These are phyloP conservation scores for Rhizopus microsporus DNA, from an alignment of 371 early-diverging fungal species.

Conservation along the genomic window DNA sequence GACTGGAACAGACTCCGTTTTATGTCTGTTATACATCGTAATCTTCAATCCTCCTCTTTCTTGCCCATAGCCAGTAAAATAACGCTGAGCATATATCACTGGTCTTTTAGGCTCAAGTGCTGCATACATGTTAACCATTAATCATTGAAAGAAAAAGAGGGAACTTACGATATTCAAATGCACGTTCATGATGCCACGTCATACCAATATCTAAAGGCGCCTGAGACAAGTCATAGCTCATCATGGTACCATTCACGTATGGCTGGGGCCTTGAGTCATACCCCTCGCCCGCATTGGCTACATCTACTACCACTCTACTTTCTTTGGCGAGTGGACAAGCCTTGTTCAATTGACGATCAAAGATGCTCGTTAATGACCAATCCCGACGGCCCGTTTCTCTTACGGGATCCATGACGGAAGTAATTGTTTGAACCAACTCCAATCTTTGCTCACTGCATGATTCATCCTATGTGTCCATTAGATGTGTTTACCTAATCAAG, in stretches of 20 bases:
- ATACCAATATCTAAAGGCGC: constrained; percentile 45
- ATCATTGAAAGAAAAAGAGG: neutral
- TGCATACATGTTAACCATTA: constrained; percentile 7
- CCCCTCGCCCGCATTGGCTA: constrained; percentile 35
- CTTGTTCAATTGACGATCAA: constrained; percentile 59
- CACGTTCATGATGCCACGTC: constrained; percentile 38
- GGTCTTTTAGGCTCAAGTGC: constrained; percentile 45
- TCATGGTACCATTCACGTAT: constrained; percentile 22
- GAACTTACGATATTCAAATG: constrained; percentile 48
- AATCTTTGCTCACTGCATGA: constrained; percentile 28
- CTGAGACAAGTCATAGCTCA: constrained; percentile 38
- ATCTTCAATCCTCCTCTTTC: constrained; percentile 83
- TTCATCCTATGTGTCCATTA: constrained; percentile 23
- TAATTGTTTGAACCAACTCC: constrained; percentile 64
- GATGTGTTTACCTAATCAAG: neutral
- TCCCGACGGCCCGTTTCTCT: constrained; percentile 61
- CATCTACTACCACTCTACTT: constrained; percentile 53
- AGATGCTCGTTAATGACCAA: constrained; percentile 72
- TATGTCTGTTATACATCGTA: constrained; percentile 66
- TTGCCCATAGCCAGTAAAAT: constrained; percentile 82
- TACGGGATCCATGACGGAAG: constrained; percentile 76
- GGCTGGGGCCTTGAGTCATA: constrained; percentile 40
- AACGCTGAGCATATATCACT: constrained; percentile 69
- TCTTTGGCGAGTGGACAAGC: constrained; percentile 67
- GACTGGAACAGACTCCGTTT: constrained; percentile 43